A percentile compares a stretch with the other conserved stretches of the same genome.
These are phyloP conservation scores for Fusarium guadeloupense DNA, from an alignment of 2,329 filamentous ascomycete species.

Conservation along the genomic window DNA sequence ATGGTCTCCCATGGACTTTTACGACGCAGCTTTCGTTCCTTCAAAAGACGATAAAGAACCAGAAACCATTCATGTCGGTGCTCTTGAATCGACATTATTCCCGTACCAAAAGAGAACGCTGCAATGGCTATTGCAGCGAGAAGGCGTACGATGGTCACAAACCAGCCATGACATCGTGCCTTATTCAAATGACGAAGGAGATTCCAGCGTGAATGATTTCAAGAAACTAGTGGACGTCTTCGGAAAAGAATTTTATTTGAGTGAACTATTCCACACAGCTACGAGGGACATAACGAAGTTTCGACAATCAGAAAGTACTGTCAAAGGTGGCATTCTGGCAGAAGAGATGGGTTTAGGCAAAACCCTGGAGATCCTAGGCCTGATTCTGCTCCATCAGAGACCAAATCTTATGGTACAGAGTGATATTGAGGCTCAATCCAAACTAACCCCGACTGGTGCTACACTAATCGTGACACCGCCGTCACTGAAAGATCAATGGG, in stretches of 20 bases:
- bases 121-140: constrained; percentile 74
- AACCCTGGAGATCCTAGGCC: constrained; percentile 77
- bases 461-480: constrained; percentile 70
- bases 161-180: constrained; percentile 30
- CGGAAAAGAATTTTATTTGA: constrained; percentile 61
- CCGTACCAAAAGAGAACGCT: constrained; percentile 78
- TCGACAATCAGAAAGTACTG: constrained; percentile 49
- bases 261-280: constrained; percentile 69
- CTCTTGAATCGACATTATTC: constrained; percentile 64
- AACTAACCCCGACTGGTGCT: constrained; percentile 60
- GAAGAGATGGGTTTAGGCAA: constrained; percentile 89
- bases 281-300: constrained; percentile 60
- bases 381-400: constrained; percentile 69
- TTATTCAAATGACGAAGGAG: constrained; percentile 7
- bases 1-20: constrained; percentile 68
- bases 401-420: constrained; percentile 49
- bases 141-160: constrained; percentile 64
- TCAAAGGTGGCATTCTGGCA: constrained; percentile 72
- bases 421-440: constrained; percentile 37
- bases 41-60: constrained; percentile 52
- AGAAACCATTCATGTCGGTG: constrained; percentile 53
- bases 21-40: constrained; percentile 73
- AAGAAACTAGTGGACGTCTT: constrained; percentile 47
- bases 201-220: constrained; percentile 43
- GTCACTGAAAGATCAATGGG: constrained; percentile 68